phyloP scores from a whole-genome alignment of 495 filamentous ascomycete genomes.

The Annulohypoxylon stygium region DNA sequence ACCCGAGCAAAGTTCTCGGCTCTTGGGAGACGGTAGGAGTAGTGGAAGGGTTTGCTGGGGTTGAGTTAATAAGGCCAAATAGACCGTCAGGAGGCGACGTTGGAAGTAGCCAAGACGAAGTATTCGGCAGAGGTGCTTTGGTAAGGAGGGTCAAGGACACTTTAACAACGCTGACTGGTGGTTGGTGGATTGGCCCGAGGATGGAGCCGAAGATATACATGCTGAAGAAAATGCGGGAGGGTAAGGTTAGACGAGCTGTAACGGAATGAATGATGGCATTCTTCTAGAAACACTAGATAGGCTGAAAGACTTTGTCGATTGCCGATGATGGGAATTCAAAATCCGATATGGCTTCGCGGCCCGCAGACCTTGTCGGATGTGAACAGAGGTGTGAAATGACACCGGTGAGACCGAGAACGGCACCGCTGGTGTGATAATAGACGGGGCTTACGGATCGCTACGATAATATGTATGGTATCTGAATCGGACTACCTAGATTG shows the following conservation, averaged over 20 bases:
- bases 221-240: slow-evolving; percentile 61
- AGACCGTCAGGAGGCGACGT: slow-evolving; percentile 40
- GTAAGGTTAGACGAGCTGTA: slow-evolving; percentile 48
- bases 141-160: slow-evolving; percentile 50
- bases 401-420: slow-evolving; percentile 28
- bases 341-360: slow-evolving; percentile 46
- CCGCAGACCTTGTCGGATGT: slow-evolving; percentile 23
- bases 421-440: slow-evolving; percentile 26
- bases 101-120: slow-evolving; percentile 47
- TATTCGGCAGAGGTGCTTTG: slow-evolving; percentile 53
- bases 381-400: slow-evolving; percentile 7
- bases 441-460: slow-evolving; percentile 43
- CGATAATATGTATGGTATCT: slow-evolving; percentile 36
- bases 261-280: slow-evolving; percentile 42
- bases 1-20: slow-evolving; percentile 65
- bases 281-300: slow-evolving; percentile 38
- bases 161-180: slow-evolving; percentile 60
- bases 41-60: slow-evolving; percentile 77
- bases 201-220: slow-evolving; percentile 72
- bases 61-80: slow-evolving; percentile 71
- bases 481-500: slow-evolving; percentile 25
- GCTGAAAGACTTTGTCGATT: slow-evolving; percentile 37
- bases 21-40: slow-evolving; percentile 79
- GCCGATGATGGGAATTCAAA: slow-evolving; percentile 24
- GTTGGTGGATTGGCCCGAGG: slow-evolving; percentile 73